Evolutionary conservation across 331 rosid genomes (phyloP), one percentile per base, ranked within the genome.

Genomic region (Spiraea crenata): DNA sequence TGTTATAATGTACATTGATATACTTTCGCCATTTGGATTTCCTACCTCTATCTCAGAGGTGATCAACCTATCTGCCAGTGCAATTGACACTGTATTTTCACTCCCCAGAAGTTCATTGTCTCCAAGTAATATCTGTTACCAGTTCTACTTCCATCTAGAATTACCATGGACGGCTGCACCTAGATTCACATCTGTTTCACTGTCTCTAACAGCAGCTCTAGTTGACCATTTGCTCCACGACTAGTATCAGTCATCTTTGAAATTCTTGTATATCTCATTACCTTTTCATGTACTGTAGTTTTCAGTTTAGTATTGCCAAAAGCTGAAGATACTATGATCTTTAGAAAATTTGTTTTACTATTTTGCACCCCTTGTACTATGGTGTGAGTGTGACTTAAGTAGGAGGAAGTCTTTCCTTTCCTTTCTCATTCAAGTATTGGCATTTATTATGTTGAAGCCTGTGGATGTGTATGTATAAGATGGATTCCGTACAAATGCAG

Each of bases 401-500:
- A 9, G 69, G 31, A 34, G 13, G 64, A 44, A 50, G 19, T 59
- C 44, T 65, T 14, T 63, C 54, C 58, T 69, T 74, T 72, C 50
- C 47, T 54, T 84, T 61, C 15, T 64, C 39, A 42, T 2, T 65
- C 20, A 25, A 12, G 54, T 41, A 69, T 77, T 11, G 78, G 75
- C 69, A 34, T 66, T 25, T 52, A 47, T 39, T 76, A 73, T 46
- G 8, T 45, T 50, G 40, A 77, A 52, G 62, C 75, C 75, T 71
- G 45, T 63, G 45, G 70, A 45, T 81, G 63, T 67, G 38, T 56
- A 77, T 78, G 42, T 52, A 38, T 48, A 65, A 37, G 59, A 72
- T 72, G 59, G 72, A 37, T 75, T 80, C 40, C 77, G 58, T 57
- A 63, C 51, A 80, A 46, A 65, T 71, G 58, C 93, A 95, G 99